These are phyloP conservation scores for Colletotrichum scovillei DNA, from an alignment of 2,329 filamentous ascomycete genomes.

Conservation along the genomic window DNA sequence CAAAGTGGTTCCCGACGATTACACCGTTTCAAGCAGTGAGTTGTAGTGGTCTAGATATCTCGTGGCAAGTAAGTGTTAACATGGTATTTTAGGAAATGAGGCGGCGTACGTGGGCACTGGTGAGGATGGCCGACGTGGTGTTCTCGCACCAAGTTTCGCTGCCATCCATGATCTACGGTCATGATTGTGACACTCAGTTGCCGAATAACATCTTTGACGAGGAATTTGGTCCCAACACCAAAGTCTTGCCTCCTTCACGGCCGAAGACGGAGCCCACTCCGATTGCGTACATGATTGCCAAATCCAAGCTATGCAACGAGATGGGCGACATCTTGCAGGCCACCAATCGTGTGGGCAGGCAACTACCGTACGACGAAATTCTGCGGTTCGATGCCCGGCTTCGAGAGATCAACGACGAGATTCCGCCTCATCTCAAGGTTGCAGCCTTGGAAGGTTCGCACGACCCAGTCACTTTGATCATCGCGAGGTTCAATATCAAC, in stretches of 20 bases:
- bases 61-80: background rate
- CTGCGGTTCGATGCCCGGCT: slow-evolving; percentile 71
- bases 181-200: slow-evolving; percentile 80
- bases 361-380: slow-evolving; percentile 72
- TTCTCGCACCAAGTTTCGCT: slow-evolving; percentile 81
- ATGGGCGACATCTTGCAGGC: slow-evolving; percentile 79
- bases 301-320: slow-evolving; percentile 74
- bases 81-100: slow-evolving; percentile 71
- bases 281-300: slow-evolving; percentile 82
- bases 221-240: slow-evolving; percentile 78
- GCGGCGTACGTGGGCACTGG: slow-evolving; percentile 74
- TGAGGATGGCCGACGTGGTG: slow-evolving; percentile 79
- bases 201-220: slow-evolving; percentile 86
- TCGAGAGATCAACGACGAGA: slow-evolving; percentile 70
- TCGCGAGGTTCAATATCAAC: slow-evolving; percentile 86
- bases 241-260: slow-evolving; percentile 73
- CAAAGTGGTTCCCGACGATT: slow-evolving; percentile 78
- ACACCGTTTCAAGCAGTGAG: slow-evolving; percentile 77
- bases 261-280: slow-evolving; percentile 79
- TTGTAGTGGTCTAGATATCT: slow-evolving; percentile 3
- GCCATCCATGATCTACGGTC: slow-evolving; percentile 76
- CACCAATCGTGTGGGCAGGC: slow-evolving; percentile 66
- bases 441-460: slow-evolving; percentile 79
- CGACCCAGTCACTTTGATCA: slow-evolving; percentile 86
- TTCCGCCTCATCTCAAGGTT: slow-evolving; percentile 84